These are phyloP conservation scores for Dimocarpus longan DNA, from an alignment of 345 rosid genomes.

Conservation along the genomic window DNA sequence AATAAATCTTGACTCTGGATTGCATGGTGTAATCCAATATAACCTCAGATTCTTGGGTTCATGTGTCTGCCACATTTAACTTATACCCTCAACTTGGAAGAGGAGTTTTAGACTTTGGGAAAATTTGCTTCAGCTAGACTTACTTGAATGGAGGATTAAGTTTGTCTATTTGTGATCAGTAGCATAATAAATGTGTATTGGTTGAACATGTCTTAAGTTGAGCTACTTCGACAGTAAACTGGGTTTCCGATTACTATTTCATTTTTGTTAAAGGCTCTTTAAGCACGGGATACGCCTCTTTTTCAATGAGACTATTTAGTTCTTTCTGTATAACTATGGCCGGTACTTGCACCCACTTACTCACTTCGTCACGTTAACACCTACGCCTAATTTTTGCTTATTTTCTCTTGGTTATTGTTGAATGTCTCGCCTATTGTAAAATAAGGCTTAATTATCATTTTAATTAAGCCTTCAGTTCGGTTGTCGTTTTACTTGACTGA, in stretches of 20 bases:
- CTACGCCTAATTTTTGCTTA: background rate
- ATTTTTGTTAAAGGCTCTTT: background rate
- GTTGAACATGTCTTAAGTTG: background rate
- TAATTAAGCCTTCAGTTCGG: background rate
- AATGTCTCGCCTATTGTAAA: background rate
- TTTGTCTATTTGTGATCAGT: background rate
- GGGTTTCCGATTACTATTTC: background rate
- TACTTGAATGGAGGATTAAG: background rate
- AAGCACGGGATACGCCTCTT: background rate
- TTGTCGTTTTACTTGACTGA: background rate
- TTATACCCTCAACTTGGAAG: background rate
- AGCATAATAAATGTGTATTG: background rate
- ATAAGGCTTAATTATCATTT: background rate
- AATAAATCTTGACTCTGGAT: background rate
- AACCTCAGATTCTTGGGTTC: background rate
- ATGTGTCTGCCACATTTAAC: background rate
- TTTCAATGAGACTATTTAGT: background rate
- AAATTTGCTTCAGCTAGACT: background rate
- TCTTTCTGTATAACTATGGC: background rate
- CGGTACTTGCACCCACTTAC: background rate
- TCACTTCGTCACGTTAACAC: background rate
- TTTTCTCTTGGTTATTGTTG: background rate
- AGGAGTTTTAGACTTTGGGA: background rate
- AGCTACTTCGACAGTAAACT: background rate
- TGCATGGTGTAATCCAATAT: background rate